These are phyloP conservation scores for Simplicillium aogashimaense DNA, from an alignment of 2,329 filamentous ascomycete species.

Conservation along the genomic window DNA sequence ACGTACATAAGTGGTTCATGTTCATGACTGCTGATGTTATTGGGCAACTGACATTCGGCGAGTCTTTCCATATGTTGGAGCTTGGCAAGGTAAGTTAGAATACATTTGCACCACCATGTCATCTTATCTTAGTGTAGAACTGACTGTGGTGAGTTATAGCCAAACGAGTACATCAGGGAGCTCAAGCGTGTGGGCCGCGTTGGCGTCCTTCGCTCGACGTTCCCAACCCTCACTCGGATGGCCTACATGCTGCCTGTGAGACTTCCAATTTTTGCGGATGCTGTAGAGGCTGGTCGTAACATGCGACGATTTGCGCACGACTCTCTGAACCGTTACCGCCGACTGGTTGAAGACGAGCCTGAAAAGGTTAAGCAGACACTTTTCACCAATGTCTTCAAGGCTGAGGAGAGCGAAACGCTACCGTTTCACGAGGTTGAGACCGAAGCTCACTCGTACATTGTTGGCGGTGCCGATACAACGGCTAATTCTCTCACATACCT, in stretches of 20 bases:
- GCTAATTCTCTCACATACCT: conserved; percentile 38
- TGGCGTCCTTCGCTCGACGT: conserved; percentile 13
- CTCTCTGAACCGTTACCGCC: conserved; percentile 17
- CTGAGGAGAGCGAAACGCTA: conserved; percentile 17
- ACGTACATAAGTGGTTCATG: conserved; percentile 43
- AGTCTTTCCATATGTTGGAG: conserved; percentile 44
- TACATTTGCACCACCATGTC: too few relatives aligned
- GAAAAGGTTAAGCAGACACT: conserved; percentile 18
- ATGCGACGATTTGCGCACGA: conserved; percentile 15
- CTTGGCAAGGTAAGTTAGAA: conserved; percentile 32
- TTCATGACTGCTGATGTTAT: conserved; percentile 46
- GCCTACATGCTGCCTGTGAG: conserved; percentile 12
- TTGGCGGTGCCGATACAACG: conserved; percentile 43
- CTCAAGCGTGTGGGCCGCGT: conserved; percentile 18
- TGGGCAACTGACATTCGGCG: conserved; percentile 42
- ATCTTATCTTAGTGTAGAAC: too few relatives aligned
- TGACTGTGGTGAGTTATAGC: too few relatives aligned
- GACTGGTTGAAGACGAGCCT: conserved; percentile 10
- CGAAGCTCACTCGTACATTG: conserved; percentile 33
- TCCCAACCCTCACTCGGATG: conserved; percentile 16
- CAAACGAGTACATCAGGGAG: conserved; percentile 27
- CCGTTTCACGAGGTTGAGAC: conserved; percentile 21
- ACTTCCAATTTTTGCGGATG: conserved; percentile 12
- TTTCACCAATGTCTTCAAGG: conserved; percentile 26
- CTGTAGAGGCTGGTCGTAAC: conserved; percentile 6